Evolutionary conservation across 2,329 filamentous ascomycete species (phyloP), one percentile per base, ranked within the genome.

Genomic region (Ophiostoma perfectum): DNA sequence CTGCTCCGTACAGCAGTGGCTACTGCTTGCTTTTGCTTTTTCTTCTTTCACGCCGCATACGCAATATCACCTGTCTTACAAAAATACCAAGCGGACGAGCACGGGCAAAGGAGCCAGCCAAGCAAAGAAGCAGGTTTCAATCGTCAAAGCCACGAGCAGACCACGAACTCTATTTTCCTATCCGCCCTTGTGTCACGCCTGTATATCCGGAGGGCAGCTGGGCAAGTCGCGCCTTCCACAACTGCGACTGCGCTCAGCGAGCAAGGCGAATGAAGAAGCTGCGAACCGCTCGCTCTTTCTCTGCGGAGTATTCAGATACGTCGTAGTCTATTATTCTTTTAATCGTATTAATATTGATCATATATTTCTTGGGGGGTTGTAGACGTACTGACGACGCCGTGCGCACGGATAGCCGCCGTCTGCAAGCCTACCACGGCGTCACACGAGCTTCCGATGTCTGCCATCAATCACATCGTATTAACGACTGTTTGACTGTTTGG

Each of bases 361-460:
- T 55, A 18, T 47, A 47, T 12, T 47, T 16, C 18, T 55, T 55
- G n/a, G n/a, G 49, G n/a, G 8, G 49, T 55, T 12, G 18, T 27
- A 55, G n/a, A 55, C 49, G 49, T 55, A 55, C 18, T 55, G n/a
- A 55, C 49, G 18, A 60, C 38, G 36, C 58, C 27, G 36, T 62
- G 38, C 58, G 49, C 58, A 62, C 58, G 58, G 58, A 62, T 62
- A 62, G 58, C 58, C 58, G 58, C 58, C 58, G 6, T 16, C 58
- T 41, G 36, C 58, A 55, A 55, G 49, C n/a, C n/a, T 55, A 18
- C 18, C 4, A 55, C 49, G 49, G 49, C 49, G 49, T 55, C n/a
- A 55, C 49, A 55, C 49, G 18, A 9, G 38, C 14, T 41, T 41
- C 45, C 58, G 36, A 62, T 36, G 58, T 62, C 9, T 62, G 58